A percentile compares a stretch with the other conserved stretches of the same genome.
Evolutionary conservation across 257 asterid genomes (phyloP).

Genomic region (Phtheirospermum japonicum): DNA sequence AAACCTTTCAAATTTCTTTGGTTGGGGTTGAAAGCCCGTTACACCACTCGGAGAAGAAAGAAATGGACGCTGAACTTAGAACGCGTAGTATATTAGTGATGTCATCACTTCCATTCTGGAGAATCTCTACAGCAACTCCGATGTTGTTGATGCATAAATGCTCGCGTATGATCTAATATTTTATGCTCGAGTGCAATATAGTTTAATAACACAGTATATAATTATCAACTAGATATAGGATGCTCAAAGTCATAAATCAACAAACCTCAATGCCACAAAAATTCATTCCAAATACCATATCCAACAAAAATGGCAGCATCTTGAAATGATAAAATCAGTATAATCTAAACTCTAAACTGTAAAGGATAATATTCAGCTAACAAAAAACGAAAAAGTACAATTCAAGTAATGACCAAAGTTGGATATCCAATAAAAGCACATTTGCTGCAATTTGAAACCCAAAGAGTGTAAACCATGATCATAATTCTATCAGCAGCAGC

Average conservation of each 20-base stretch:
- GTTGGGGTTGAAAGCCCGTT: conserved; percentile 56
- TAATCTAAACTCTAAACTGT: conserved; percentile 34
- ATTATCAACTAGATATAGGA: conserved; percentile 33
- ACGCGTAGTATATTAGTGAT: conserved; percentile 75
- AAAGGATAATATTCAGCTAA: conserved; percentile 39
- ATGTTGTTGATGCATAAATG: conserved; percentile 79
- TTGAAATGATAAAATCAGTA: conserved; percentile 46
- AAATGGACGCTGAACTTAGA: conserved; percentile 82
- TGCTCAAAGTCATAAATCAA: conserved; percentile 37
- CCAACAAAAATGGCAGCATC: conserved; percentile 44
- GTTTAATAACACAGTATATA: conserved; percentile 29
- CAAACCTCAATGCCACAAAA: conserved; percentile 49
- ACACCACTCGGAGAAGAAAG: conserved; percentile 95
- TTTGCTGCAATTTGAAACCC: too few species aligned
- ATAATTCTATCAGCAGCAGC: too few species aligned
- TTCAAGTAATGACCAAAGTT: conserved; percentile 34
- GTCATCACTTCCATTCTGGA: conserved; percentile 72
- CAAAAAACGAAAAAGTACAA: conserved; percentile 25
- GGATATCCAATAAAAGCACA: conserved; percentile 35
- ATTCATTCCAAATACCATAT: conserved; percentile 37
- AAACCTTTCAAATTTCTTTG: conserved; percentile 76
- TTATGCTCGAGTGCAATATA: conserved; percentile 34
- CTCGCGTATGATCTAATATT: conserved; percentile 86
- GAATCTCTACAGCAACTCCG: conserved; percentile 85
- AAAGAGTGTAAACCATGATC: too few species aligned